Base-by-base conservation (phyloP, 441 rosid species). In the Manihot esculenta region DNA sequence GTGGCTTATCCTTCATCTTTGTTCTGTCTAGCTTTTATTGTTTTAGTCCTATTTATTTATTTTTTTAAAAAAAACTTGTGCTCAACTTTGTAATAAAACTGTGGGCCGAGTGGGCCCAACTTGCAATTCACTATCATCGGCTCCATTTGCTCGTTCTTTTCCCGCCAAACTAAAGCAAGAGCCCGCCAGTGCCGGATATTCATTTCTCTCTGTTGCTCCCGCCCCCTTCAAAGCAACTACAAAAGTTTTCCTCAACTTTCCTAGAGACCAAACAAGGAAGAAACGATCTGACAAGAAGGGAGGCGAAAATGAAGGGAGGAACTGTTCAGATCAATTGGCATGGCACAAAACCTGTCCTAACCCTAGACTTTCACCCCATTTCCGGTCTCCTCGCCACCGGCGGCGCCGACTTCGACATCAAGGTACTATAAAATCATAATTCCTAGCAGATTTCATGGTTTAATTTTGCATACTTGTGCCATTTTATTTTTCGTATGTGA, bases 271-370 rank as follows among this genome's bases (percentile, higher is more conserved):
- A 57, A 24, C 21, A 13, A 26, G 42, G 64, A 21, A 23, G 18
- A 58, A 23, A 23, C 14, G 6, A 10, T 26, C 42, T 14, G 18
- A 5, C 21, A 23, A 50, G 14, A 30, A 1, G 35, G 21, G 5
- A 3, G 18, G 13, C 63, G 26, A 38, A 73, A 65, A 88, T 94
- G 97, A 94, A 85, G 73, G 97, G 90, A 64, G 91, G 99, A 15
- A 92, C 99, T 1, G 81, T 94, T 48, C 99, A 94, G 84, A 94
- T 94, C 15, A 89, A 85, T 33, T 94, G 97, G 98, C 99, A 94
- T 81, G 96, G 80, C 65, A 87, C 84, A 5, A 94, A 90, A 38
- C 97, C 97, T 1, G 93, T 94, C 11, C 75, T 92, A 69, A 81
- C 97, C 87, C 90, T 92, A 68, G 99, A 92, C 65, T 92, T 90